phyloP scores from a whole-genome alignment of 768 basidiomycete genomes.

The Pluteus cervinus region DNA sequence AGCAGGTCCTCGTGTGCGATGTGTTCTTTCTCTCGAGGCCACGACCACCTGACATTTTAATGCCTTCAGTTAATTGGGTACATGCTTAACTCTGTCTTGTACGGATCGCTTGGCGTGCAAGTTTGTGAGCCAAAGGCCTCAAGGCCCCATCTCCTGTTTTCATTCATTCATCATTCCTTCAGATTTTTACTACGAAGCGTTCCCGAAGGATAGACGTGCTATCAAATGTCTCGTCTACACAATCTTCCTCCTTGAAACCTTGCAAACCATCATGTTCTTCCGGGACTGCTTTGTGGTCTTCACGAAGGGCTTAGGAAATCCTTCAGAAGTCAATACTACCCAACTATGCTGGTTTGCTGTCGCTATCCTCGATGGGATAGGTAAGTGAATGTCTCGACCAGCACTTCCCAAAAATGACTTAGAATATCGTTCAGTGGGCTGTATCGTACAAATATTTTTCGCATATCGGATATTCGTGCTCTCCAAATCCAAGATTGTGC shows the following conservation, averaged over 20 bases:
- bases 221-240: slow-evolving; percentile 11
- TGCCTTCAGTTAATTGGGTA: slow-evolving; percentile 17
- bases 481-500: too few species aligned
- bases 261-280: slow-evolving; percentile 13
- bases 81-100: slow-evolving; percentile 15
- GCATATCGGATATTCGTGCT: too few species aligned
- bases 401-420: too few species aligned
- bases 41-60: too few species aligned
- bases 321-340: too few species aligned
- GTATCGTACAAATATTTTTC: too few species aligned
- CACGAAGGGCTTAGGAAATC: slow-evolving; percentile 14
- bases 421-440: too few species aligned
- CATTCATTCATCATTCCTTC: neutral
- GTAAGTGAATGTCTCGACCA: too few species aligned
- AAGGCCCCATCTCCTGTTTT: neutral
- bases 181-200: slow-evolving; percentile 19
- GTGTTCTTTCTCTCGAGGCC: too few species aligned
- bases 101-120: slow-evolving; percentile 16
- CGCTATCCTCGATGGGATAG: too few species aligned
- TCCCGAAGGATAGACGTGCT: slow-evolving; percentile 12
- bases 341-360: too few species aligned
- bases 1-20: too few species aligned
- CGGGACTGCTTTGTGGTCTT: slow-evolving; percentile 15
- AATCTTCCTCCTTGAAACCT: slow-evolving; percentile 10
- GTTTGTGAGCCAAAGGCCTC: slow-evolving; percentile 11